Conservation (phyloP, 2,329 filamentous ascomycete genomes). For the Parafenestella ontariensis region DNA sequence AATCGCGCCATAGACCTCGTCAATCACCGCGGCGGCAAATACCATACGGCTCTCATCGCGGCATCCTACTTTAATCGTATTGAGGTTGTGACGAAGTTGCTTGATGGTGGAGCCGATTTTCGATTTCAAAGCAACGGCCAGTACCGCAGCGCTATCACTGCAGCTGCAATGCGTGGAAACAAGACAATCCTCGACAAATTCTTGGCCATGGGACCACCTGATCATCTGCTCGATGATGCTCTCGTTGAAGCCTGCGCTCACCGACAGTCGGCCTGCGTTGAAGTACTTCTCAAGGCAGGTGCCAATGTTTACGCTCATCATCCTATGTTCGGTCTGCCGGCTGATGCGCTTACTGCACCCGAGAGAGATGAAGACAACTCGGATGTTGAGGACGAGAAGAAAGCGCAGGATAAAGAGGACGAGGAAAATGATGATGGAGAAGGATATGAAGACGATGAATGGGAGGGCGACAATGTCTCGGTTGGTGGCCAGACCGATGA, state of each 20-base stretch:
- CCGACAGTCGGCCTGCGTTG: constrained; percentile 26
- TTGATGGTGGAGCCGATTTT: constrained; percentile 29
- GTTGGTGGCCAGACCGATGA: constrained; percentile 15
- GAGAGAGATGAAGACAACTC: constrained; percentile 23
- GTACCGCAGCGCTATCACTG: constrained; percentile 25
- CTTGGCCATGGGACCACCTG: constrained; percentile 21
- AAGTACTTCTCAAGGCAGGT: constrained; percentile 24
- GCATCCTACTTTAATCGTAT: constrained; percentile 26
- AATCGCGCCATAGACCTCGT: constrained; percentile 19
- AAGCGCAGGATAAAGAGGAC: constrained; percentile 8
- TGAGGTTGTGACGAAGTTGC: constrained; percentile 23
- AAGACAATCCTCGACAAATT: constrained; percentile 23
- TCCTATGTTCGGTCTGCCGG: constrained; percentile 15
- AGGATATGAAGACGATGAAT: constrained; percentile 17
- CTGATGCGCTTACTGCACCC: constrained; percentile 18
- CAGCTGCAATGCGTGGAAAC: constrained; percentile 26
- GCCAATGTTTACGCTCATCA: constrained; percentile 27
- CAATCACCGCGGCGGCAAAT: constrained; percentile 24
- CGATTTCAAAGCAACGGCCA: constrained; percentile 18
- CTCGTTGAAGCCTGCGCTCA: constrained; percentile 29
- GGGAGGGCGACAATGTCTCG: constrained; percentile 21
- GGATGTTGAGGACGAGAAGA: constrained; percentile 22
- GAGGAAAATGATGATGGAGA: constrained; percentile 19
- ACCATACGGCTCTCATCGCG: constrained; percentile 30
- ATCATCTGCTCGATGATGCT: constrained; percentile 30